A percentile compares a stretch with the other conserved stretches of the same genome.
Conservation (phyloP, 495 filamentous ascomycete genomes). For the Haplographium delicatum region DNA sequence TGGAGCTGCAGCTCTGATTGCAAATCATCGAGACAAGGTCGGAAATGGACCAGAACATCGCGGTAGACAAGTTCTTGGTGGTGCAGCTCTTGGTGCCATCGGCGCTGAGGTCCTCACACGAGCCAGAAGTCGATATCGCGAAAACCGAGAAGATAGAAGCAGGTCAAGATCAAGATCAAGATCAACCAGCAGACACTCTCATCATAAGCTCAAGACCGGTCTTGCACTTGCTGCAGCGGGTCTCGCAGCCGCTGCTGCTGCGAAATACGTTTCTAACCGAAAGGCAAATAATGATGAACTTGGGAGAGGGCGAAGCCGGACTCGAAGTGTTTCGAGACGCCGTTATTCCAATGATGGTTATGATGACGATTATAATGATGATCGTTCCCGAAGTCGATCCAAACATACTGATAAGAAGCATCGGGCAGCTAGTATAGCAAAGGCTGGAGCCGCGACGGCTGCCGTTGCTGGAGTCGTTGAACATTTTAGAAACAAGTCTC, state of each 20-base stretch:
- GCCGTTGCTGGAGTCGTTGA: constrained; percentile 73
- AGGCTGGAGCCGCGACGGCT: constrained; percentile 72
- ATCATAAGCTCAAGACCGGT: constrained; percentile 56
- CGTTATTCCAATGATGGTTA: constrained; percentile 30
- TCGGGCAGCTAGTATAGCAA: constrained; percentile 64
- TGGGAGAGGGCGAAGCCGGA: constrained; percentile 63
- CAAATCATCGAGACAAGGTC: constrained; percentile 57
- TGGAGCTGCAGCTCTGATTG: constrained; percentile 67
- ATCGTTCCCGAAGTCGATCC: constrained; percentile 38
- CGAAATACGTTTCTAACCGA: constrained; percentile 67
- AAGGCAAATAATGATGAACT: constrained; percentile 59
- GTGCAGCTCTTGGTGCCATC: constrained; percentile 74
- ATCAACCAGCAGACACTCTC: constrained; percentile 46
- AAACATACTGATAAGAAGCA: constrained; percentile 52
- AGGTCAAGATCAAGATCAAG: constrained; percentile 49
- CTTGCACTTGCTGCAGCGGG: constrained; percentile 77
- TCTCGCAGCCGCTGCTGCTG: constrained; percentile 66
- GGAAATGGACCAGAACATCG: constrained; percentile 54
- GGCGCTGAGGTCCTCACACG: constrained; percentile 75
- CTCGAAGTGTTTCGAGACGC: constrained; percentile 48
- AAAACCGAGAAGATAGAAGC: constrained; percentile 48
- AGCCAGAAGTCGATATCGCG: constrained; percentile 65
- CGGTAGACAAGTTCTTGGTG: constrained; percentile 70
- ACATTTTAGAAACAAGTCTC: constrained; percentile 66
- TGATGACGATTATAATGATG: constrained; percentile 17